Evolutionary conservation across 495 filamentous ascomycete species (phyloP).

Genomic region (Apiosordaria backusii): DNA sequence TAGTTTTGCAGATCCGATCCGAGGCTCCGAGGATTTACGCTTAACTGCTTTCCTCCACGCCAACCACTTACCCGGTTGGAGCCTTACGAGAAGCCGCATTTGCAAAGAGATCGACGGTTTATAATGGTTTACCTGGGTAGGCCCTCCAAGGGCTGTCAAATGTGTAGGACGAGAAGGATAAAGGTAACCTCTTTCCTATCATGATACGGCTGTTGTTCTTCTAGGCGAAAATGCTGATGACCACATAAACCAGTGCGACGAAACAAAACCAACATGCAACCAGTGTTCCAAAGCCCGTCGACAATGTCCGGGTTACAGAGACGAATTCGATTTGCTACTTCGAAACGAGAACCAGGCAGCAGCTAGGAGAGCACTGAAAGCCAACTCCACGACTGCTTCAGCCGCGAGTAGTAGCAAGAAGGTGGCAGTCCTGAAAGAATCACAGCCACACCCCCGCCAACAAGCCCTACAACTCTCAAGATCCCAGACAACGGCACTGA

Average conservation of each 20-base stretch:
- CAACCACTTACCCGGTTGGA: neutral
- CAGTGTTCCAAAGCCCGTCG: constrained; percentile 65
- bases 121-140: constrained; percentile 72
- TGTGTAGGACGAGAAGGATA: constrained; percentile 66
- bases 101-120: neutral
- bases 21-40: neutral
- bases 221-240: neutral
- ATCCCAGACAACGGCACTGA: constrained; percentile 10
- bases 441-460: neutral
- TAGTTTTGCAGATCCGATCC: neutral
- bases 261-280: constrained; percentile 62
- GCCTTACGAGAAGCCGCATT: neutral
- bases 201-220: neutral
- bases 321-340: constrained; percentile 66
- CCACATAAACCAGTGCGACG: constrained; percentile 56
- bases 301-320: constrained; percentile 64
- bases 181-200: constrained; percentile 51
- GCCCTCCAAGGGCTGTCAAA: constrained; percentile 69
- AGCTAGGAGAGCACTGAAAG: constrained; percentile 47
- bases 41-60: neutral
- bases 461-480: constrained; percentile 9
- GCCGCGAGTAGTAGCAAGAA: constrained; percentile 7
- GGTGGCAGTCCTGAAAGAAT: neutral
- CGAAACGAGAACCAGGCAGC: constrained; percentile 63
- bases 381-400: constrained; percentile 21